Evolutionary conservation across 345 rosid genomes (phyloP).

Genomic region (Gossypium bickii): DNA sequence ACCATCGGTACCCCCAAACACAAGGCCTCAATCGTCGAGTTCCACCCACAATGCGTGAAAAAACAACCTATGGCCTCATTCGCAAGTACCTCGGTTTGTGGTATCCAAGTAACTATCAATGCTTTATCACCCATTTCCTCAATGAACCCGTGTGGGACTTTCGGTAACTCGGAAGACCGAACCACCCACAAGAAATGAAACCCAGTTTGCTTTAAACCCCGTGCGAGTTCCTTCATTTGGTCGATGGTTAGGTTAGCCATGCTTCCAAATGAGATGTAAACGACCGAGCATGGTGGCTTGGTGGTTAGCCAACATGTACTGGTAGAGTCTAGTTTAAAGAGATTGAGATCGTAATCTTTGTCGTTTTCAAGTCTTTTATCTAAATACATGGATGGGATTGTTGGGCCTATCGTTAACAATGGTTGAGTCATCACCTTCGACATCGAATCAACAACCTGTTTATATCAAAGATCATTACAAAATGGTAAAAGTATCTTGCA

Average conservation of each 20-base stretch:
- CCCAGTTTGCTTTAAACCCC: constrained; percentile 26
- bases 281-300: constrained; percentile 46
- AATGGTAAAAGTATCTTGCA: background rate
- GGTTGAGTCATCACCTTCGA: constrained; percentile 30
- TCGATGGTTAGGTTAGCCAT: constrained; percentile 30
- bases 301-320: constrained; percentile 39
- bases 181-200: constrained; percentile 53
- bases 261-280: constrained; percentile 74
- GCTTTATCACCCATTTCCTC: constrained; percentile 25
- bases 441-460: constrained; percentile 33
- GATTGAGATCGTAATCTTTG: constrained; percentile 44
- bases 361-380: constrained; percentile 44
- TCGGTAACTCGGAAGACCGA: constrained; percentile 40
- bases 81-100: constrained; percentile 47
- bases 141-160: constrained; percentile 33
- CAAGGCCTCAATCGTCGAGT: constrained; percentile 49
- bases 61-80: constrained; percentile 50
- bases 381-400: constrained; percentile 56
- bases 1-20: constrained; percentile 50
- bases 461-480: background rate
- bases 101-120: constrained; percentile 47
- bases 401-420: constrained; percentile 53
- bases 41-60: constrained; percentile 67
- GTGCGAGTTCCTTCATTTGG: constrained; percentile 56
- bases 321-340: constrained; percentile 25